phyloP scores from a whole-genome alignment of 495 filamentous ascomycete species.

The Neurospora sp. region DNA sequence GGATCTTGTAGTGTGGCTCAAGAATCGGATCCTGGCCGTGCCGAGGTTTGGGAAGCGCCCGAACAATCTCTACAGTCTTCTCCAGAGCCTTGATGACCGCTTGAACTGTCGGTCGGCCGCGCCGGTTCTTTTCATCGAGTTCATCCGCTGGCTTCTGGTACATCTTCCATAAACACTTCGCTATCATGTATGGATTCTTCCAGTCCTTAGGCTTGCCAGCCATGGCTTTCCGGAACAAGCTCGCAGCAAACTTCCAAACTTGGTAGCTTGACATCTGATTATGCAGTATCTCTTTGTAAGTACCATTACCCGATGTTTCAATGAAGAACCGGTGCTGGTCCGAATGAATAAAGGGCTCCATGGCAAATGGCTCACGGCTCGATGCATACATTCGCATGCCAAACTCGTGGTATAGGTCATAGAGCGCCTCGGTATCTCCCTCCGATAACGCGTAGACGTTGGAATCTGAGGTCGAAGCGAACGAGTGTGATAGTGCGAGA shows the following conservation, averaged over 20 bases:
- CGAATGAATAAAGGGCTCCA: constrained; percentile 67
- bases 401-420: constrained; percentile 83
- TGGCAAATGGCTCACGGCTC: constrained; percentile 82
- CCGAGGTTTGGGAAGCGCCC: constrained; percentile 59
- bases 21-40: constrained; percentile 78
- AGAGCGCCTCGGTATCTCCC: constrained; percentile 56
- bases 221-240: constrained; percentile 68
- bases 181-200: constrained; percentile 85
- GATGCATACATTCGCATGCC: constrained; percentile 83
- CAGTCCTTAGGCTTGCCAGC: constrained; percentile 68
- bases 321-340: constrained; percentile 74
- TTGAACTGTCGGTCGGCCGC: constrained; percentile 39
- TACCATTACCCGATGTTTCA: constrained; percentile 51
- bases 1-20: constrained; percentile 93
- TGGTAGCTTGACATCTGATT: constrained; percentile 61
- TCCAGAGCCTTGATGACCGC: constrained; percentile 55
- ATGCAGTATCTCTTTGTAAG: constrained; percentile 67
- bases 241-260: constrained; percentile 77
- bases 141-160: constrained; percentile 49
- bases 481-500: constrained; percentile 68
- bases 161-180: constrained; percentile 97
- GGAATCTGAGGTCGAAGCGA: constrained; percentile 51
- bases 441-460: constrained; percentile 26
- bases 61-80: constrained; percentile 57
- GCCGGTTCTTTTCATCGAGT: constrained; percentile 34